These are phyloP conservation scores for Yamadazyma paraphyllophila DNA, from an alignment of 805 yeast genomes.

Conservation along the genomic window DNA sequence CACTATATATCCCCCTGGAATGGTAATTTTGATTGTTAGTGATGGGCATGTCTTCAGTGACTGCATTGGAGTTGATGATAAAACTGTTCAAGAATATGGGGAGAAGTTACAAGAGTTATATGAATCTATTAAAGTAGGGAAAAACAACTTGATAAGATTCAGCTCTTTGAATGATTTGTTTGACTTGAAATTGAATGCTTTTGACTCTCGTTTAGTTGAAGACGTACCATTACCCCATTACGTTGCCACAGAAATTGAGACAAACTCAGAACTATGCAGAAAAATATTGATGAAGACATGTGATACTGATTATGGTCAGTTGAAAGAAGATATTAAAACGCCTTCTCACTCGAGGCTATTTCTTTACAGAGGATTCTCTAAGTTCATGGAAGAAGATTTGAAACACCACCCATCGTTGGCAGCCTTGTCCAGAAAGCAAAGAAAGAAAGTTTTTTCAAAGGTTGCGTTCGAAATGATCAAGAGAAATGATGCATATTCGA, in stretches of 20 bases:
- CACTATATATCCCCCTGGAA: conserved; percentile 51
- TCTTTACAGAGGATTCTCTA: conserved; percentile 56
- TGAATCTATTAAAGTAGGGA: conserved; percentile 7
- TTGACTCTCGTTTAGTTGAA: conserved; percentile 17
- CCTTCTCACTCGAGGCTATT: conserved; percentile 49
- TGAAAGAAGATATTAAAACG: conserved; percentile 33
- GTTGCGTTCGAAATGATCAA: conserved; percentile 66
- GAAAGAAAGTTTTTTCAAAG: conserved; percentile 49
- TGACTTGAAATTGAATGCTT: conserved; percentile 17
- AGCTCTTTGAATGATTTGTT: conserved; percentile 37
- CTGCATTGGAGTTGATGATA: conserved; percentile 60
- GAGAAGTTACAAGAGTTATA: conserved; percentile 44
- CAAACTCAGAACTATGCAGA: conserved; percentile 33
- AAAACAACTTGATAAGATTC: conserved; percentile 24
- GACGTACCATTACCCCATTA: conserved; percentile 28
- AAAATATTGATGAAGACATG: conserved; percentile 36
- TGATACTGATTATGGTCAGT: conserved; percentile 37
- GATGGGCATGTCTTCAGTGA: conserved; percentile 68
- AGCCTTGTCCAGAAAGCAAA: conserved; percentile 43
- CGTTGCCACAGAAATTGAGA: conserved; percentile 32
- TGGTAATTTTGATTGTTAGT: conserved; percentile 55
- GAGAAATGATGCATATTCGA: conserved; percentile 63
- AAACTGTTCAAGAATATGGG: conserved; percentile 49
- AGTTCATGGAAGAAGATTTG: conserved; percentile 60
- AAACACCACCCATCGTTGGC: conserved; percentile 38